Evolutionary conservation across 164 flowering plant genomes (phyloP).

Genomic region (Magnolia kwangsiensis): DNA sequence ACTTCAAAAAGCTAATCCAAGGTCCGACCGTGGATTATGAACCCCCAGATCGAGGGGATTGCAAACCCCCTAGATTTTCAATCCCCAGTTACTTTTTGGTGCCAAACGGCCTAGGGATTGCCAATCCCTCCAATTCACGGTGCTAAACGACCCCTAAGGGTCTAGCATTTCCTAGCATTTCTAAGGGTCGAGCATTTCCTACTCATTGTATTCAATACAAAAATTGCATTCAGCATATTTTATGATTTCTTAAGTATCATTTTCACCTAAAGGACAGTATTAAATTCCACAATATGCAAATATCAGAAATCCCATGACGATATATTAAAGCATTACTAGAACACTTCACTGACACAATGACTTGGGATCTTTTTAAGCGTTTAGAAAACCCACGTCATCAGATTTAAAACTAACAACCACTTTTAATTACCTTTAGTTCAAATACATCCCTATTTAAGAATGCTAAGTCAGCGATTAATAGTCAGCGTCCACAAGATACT

Average conservation of each 20-base stretch:
- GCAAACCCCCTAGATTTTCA: no score
- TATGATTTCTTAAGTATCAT: background rate
- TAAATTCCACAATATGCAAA: background rate
- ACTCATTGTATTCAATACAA: background rate
- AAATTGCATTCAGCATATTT: background rate
- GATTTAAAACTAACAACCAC: no score
- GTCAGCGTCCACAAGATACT: constrained; percentile 15
- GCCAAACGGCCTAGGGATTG: no score
- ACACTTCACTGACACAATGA: background rate
- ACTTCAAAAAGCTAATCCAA: no score
- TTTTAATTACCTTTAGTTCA: no score
- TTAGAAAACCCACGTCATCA: background rate
- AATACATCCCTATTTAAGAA: no score
- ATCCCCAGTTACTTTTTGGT: no score
- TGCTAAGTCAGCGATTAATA: background rate
- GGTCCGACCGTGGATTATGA: no score
- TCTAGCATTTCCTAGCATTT: background rate
- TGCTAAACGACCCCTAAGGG: no score
- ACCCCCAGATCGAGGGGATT: no score
- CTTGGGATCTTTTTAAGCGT: background rate
- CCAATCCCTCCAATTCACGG: no score
- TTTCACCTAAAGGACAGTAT: background rate
- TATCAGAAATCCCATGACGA: background rate
- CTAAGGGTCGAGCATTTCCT: no score
- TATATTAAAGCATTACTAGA: background rate